phyloP scores from a whole-genome alignment of 2,329 filamentous ascomycete genomes.

The Monosporascus sp. region DNA sequence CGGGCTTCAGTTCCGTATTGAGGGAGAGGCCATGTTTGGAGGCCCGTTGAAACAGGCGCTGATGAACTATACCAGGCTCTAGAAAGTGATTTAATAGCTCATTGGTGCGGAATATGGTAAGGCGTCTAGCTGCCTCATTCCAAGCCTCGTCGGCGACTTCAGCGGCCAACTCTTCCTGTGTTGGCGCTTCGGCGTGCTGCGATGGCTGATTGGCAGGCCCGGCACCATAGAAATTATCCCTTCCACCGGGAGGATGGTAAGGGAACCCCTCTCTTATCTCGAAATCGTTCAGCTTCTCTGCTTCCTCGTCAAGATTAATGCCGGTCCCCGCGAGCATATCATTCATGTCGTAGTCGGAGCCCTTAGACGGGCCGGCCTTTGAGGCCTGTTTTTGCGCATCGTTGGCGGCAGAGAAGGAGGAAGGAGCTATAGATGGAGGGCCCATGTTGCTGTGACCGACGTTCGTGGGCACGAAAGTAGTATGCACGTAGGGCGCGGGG shows the following conservation, averaged over 20 bases:
- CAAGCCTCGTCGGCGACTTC: conserved; percentile 62
- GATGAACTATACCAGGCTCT: conserved; percentile 55
- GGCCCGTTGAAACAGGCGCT: conserved; percentile 52
- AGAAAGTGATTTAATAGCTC: conserved; percentile 73
- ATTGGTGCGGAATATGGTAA: conserved; percentile 56
- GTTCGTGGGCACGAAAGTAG: conserved; percentile 22
- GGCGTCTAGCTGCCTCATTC: conserved; percentile 56
- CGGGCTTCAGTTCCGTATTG: conserved; percentile 47
- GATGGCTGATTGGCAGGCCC: conserved; percentile 61
- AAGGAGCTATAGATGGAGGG: conserved; percentile 19
- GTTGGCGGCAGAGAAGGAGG: conserved; percentile 16
- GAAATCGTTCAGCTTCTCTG: conserved; percentile 69
- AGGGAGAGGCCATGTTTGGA: conserved; percentile 51
- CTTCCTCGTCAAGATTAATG: conserved; percentile 81
- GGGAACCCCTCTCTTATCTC: conserved; percentile 49
- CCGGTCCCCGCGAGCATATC: conserved; percentile 81
- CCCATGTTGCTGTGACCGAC: conserved; percentile 26
- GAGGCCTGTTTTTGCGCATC: conserved; percentile 46
- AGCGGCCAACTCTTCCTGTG: conserved; percentile 60
- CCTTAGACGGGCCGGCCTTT: conserved; percentile 56
- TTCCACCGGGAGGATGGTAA: conserved; percentile 49
- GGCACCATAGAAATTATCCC: conserved; percentile 57
- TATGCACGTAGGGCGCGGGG: conserved; percentile 20
- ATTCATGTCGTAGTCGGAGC: conserved; percentile 66
- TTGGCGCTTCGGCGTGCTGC: conserved; percentile 35